These are phyloP conservation scores for Boechera stricta DNA, from an alignment of 345 rosid genomes.

Conservation along the genomic window DNA sequence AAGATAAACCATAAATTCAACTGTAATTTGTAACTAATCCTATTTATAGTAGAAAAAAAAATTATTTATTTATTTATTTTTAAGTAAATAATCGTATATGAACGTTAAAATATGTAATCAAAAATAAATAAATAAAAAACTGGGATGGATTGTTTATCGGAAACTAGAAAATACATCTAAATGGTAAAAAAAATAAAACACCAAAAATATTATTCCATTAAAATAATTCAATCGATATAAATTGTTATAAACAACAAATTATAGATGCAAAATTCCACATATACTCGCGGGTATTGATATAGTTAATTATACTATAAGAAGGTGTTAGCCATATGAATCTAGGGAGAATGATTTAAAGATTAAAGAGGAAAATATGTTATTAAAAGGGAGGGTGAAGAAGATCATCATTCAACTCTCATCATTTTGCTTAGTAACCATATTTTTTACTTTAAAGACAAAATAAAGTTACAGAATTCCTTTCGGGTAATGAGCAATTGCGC, in stretches of 20 bases:
- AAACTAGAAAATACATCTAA: not conserved
- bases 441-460: constrained; percentile 30
- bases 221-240: no score
- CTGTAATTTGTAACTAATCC: not conserved
- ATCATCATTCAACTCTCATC: constrained; percentile 51
- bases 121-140: no score
- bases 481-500: not conserved
- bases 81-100: no score
- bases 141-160: not conserved
- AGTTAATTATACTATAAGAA: no score
- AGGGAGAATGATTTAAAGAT: constrained; percentile 12
- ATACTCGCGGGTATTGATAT: no score
- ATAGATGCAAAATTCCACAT: no score
- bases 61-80: no score
- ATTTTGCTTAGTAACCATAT: constrained; percentile 51
- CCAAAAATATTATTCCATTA: not conserved
- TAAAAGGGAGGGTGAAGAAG: constrained; percentile 27
- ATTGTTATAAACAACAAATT: not conserved
- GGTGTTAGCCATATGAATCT: constrained; percentile 18
- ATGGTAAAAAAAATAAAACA: no score
- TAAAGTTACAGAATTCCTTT: not conserved
- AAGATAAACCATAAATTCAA: not conserved
- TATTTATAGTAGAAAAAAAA: not conserved
- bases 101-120: not conserved
- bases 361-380: constrained; percentile 6